phyloP scores from a whole-genome alignment of 176 grass and related monocot species.

The Melocanna baccifera region DNA sequence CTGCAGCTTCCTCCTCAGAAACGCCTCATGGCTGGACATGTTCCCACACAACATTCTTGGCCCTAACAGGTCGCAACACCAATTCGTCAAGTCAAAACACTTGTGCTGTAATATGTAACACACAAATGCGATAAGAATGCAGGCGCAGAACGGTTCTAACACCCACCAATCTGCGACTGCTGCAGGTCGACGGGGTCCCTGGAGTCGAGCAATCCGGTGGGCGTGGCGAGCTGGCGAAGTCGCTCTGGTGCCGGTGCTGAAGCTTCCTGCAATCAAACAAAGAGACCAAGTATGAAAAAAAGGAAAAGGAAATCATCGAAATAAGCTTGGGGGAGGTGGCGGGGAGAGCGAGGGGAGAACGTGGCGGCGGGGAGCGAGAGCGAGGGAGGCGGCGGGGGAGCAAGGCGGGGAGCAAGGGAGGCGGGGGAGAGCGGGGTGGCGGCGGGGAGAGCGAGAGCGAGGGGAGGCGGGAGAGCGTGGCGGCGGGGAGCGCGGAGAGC shows the following conservation, averaged over 20 bases:
- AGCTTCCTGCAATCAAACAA: constrained; percentile 30
- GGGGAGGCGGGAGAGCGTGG: too few relatives aligned
- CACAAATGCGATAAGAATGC: not conserved
- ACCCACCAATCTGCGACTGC: constrained; percentile 64
- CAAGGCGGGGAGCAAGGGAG: too few relatives aligned
- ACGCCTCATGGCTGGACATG: constrained; percentile 47
- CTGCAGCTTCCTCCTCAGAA: constrained; percentile 65
- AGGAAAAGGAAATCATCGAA: not conserved
- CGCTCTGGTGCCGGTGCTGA: constrained; percentile 41
- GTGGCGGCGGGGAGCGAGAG: too few relatives aligned
- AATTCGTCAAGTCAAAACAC: not conserved
- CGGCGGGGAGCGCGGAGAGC: too few relatives aligned
- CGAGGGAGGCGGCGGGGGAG: too few relatives aligned
- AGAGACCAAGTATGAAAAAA: not conserved
- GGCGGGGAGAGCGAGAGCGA: too few relatives aligned
- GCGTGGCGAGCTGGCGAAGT: constrained; percentile 51
- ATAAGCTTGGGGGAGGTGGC: too few relatives aligned
- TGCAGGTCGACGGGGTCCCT: constrained; percentile 62
- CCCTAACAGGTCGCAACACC: constrained; percentile 27
- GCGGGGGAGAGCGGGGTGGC: too few relatives aligned
- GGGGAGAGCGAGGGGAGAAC: too few relatives aligned
- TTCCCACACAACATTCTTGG: constrained; percentile 50
- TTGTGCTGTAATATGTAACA: not conserved
- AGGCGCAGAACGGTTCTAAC: not conserved
- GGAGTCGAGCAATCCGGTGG: constrained; percentile 53